A percentile compares a stretch with the other conserved stretches of the same genome.
Conservation (phyloP, 2,329 filamentous ascomycete species). For the Catunica adiposa region DNA sequence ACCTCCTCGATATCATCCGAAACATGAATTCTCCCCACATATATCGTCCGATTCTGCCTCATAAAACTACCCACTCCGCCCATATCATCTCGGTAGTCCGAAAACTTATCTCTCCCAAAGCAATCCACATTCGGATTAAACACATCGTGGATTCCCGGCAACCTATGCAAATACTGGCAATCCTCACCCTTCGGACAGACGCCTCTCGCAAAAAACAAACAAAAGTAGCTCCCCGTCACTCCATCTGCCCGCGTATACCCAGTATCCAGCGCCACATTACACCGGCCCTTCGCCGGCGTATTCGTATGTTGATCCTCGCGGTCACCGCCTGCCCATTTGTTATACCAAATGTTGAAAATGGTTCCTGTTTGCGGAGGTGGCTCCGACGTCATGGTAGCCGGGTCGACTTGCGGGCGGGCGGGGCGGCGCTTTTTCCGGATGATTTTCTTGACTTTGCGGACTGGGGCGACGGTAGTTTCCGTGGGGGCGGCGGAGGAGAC, state of each 20-base stretch:
- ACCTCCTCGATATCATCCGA: slow-evolving; percentile 95
- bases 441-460: slow-evolving; percentile 57
- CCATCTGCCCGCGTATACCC: slow-evolving; percentile 67
- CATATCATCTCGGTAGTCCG: slow-evolving; percentile 93
- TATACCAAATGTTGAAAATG: slow-evolving; percentile 98
- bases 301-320: slow-evolving; percentile 78
- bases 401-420: slow-evolving; percentile 79
- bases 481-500: too few relatives aligned
- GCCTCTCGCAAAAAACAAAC: slow-evolving; percentile 77
- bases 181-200: slow-evolving; percentile 73
- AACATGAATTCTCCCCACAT: slow-evolving; percentile 85
- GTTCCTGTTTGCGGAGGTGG: slow-evolving; percentile 84
- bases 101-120: slow-evolving; percentile 84
- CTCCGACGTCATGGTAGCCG: slow-evolving; percentile 64
- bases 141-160: slow-evolving; percentile 73
- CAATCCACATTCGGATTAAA: slow-evolving; percentile 92
- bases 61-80: slow-evolving; percentile 88
- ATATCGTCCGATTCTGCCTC: slow-evolving; percentile 85
- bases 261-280: slow-evolving; percentile 65
- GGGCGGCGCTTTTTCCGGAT: slow-evolving; percentile 84
- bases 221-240: slow-evolving; percentile 72
- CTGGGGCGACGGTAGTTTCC: slow-evolving; percentile 27
- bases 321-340: slow-evolving; percentile 94
- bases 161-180: slow-evolving; percentile 82
- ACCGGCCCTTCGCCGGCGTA: slow-evolving; percentile 66